phyloP scores from a whole-genome alignment of 2,329 filamentous ascomycete genomes.

The Fusarium brachygibbosum region DNA sequence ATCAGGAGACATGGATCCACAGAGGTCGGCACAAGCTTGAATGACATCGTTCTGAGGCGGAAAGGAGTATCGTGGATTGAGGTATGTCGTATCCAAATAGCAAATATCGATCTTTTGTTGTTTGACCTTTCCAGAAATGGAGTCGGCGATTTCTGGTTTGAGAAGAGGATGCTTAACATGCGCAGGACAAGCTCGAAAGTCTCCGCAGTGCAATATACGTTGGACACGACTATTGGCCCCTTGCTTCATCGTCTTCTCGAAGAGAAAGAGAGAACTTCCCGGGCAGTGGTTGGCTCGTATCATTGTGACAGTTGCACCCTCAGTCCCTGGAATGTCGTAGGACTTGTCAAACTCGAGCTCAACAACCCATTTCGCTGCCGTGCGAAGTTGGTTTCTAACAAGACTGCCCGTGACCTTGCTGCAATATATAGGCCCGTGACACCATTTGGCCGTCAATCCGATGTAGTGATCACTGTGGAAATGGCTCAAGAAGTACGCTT shows the following conservation, averaged over 20 bases:
- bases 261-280: conserved; percentile 92
- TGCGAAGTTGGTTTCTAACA: conserved; percentile 86
- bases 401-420: conserved; percentile 92
- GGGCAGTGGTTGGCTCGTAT: conserved; percentile 97
- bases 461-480: conserved; percentile 99
- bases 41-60: conserved; percentile 91
- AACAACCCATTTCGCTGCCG: conserved; percentile 87
- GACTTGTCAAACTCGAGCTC: conserved; percentile 87
- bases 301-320: conserved; percentile 91
- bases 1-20: conserved; percentile 79
- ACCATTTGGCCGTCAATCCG: conserved; percentile 88
- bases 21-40: conserved; percentile 87
- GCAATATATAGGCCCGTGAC: conserved; percentile 95
- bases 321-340: conserved; percentile 83
- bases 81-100: conserved; percentile 97
- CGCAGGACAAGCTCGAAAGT: conserved; percentile 90
- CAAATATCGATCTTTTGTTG: conserved; percentile 95
- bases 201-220: conserved; percentile 92
- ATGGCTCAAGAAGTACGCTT: conserved; percentile 96
- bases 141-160: conserved; percentile 79
- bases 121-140: conserved; percentile 75
- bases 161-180: conserved; percentile 88
- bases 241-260: conserved; percentile 80
- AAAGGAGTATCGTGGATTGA: conserved; percentile 96
- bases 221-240: conserved; percentile 73